Evolutionary conservation across 2,329 filamentous ascomycete species (phyloP), one percentile per base, ranked within the genome.

Genomic region (Nannizzia gypsea): DNA sequence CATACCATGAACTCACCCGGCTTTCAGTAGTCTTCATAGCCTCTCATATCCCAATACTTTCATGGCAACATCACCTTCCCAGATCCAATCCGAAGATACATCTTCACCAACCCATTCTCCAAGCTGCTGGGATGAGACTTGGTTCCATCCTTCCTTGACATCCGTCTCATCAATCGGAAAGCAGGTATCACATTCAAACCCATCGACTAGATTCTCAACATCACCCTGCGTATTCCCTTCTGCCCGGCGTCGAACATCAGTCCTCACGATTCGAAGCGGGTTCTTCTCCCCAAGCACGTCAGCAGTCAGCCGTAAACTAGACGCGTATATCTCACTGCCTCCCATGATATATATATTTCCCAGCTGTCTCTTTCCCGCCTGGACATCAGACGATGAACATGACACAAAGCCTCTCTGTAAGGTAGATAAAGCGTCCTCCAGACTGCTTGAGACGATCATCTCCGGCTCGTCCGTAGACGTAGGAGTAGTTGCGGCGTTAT

Each of bases 291-390:
- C 54, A 20, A 61, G 31, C 2, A 26, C 36, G 9, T 60, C 26
- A 6, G 42, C 15, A 34, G 57, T 46, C 48, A 70, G 59, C 9
- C 65, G 57, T 68, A 97, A 76, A 13, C 89, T 86, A 22, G 85
- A 81, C 42, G 77, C 78, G 73, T 97, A 99, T 64, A 97, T 86
- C 75, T 90, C 87, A 60, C 84, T 88, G 3, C 93, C 93, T 24
- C 93, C 93, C 67, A 99, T 96, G 48, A 97, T 82, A 72, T 91
- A 97, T 2, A 90, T 80, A 66, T 82, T 81, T 6, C 79, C 81
- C 36, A 85, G 66, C 11, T 63, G 67, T 48, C 64, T 66, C 54
- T 63, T 36, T 31, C 60, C 56, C 44, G 63, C 65, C 60, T 11
- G 55, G 3, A 24, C 31, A 6, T 50, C 42, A 6, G 54, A 57